Evolutionary conservation across 1,284 basidiomycete genomes (phyloP), one percentile per base, ranked within the genome.

Genomic region (Sporisorium graminicola): DNA sequence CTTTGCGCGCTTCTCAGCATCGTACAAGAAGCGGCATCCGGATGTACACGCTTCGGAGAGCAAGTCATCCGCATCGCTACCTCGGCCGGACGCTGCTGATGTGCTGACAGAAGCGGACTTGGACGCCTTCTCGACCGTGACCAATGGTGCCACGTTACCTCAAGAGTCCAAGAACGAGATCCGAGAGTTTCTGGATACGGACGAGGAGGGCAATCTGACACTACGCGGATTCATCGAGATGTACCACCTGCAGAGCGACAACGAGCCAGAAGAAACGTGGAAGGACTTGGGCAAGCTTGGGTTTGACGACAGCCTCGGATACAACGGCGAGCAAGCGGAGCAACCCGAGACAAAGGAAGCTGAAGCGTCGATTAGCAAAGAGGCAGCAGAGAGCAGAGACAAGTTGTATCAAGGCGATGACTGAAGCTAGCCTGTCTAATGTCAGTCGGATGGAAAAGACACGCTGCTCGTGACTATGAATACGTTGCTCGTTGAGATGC

Each of bases 131-230:
- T 77, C 79, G 10, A 66, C 62, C 7, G 63, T 46, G 14, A 77
- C 78, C 4, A 81, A 81, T 46, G 79, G 79, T 1, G 33, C 40
- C 14, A 58, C 68, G 2, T 58, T 81, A 10, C 54, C 62, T 22
- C 49, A 67, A 27, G 74, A 79, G 52, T 65, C 67, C n/a, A 81
- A 81, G 54, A 64, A 81, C 24, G 79, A 81, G 70, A 72, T 81
- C 26, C 59, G 58, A 22, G 71, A 79, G 60, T 79, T 73, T 31
- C 37, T 81, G 33, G 79, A 81, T 57, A 74, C 68, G 7, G 72
- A 81, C 61, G 51, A 75, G 35, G 55, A 79, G 3, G 74, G 71
- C 33, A 61, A 70, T 31, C 40, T 81, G 43, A 81, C 77, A 1
- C 65, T 76, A 16, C 27, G 64, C 13, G 79, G 79, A 0, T 79